These are phyloP conservation scores for Purshia tridentata DNA, from an alignment of 306 rosid genomes.

Conservation along the genomic window DNA sequence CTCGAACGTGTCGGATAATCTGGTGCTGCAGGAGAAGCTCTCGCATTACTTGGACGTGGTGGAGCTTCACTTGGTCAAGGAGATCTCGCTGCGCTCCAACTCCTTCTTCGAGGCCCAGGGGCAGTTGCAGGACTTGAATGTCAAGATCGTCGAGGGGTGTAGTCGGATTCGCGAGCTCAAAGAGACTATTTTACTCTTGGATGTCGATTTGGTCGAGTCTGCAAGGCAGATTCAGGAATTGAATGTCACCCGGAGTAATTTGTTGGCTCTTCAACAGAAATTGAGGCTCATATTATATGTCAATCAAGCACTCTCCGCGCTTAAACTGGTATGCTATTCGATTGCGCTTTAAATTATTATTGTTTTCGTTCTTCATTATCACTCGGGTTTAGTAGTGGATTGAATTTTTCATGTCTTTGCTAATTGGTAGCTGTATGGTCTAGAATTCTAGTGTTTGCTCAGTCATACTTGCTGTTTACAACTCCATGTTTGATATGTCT, in stretches of 20 bases:
- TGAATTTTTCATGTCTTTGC: too few species aligned
- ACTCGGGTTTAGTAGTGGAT: neutral
- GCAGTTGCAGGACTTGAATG: conserved; percentile 82
- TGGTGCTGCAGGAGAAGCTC: conserved; percentile 82
- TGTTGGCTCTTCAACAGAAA: conserved; percentile 79
- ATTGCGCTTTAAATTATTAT: neutral
- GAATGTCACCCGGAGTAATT: conserved; percentile 68
- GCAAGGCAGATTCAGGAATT: conserved; percentile 87
- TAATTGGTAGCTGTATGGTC: neutral
- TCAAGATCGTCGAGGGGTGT: conserved; percentile 84
- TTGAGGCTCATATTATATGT: conserved; percentile 86
- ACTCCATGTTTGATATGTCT: neutral
- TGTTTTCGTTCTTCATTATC: neutral
- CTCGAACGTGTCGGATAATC: conserved; percentile 62
- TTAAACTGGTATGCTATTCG: conserved; percentile 90
- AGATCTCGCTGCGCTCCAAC: conserved; percentile 94
- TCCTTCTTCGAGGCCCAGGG: conserved; percentile 98
- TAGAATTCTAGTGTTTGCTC: neutral
- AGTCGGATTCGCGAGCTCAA: conserved; percentile 64
- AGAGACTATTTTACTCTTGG: conserved; percentile 84
- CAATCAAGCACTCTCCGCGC: conserved; percentile 92
- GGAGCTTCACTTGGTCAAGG: conserved; percentile 90
- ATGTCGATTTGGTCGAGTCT: conserved; percentile 75
- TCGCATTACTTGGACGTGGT: conserved; percentile 92
- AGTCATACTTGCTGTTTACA: neutral